These are phyloP conservation scores for Pythium dissotocum DNA, from an alignment of 352 stramenopile species.

Conservation along the genomic window DNA sequence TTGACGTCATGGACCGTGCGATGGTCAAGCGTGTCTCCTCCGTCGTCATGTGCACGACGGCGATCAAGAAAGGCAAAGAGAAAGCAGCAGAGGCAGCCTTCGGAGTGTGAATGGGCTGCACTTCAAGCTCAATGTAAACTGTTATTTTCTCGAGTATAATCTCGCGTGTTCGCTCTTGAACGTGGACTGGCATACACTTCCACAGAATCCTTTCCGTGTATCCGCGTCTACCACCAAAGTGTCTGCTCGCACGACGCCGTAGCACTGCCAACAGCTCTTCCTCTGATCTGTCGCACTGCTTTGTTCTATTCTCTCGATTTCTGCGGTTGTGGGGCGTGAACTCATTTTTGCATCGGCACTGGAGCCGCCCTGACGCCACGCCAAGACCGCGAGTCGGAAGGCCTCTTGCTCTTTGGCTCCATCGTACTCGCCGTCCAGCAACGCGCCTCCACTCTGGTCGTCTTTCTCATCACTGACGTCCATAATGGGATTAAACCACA, in stretches of 20 bases:
- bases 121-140: not conserved
- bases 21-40: conserved; percentile 82
- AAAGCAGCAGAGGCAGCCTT: not conserved
- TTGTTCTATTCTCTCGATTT: conserved; percentile 51
- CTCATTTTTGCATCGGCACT: not conserved
- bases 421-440: conserved; percentile 64
- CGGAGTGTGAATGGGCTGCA: not conserved
- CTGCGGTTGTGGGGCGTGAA: conserved; percentile 13
- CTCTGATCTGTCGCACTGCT: conserved; percentile 39
- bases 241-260: conserved; percentile 49
- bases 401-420: conserved; percentile 69
- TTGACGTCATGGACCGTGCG: conserved; percentile 76
- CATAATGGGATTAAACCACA: conserved; percentile 64
- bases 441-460: conserved; percentile 33
- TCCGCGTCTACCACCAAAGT: conserved; percentile 41
- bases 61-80: conserved; percentile 49
- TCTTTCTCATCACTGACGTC: not conserved
- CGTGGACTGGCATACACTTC: conserved; percentile 31
- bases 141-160: conserved; percentile 39
- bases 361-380: conserved; percentile 48
- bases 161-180: conserved; percentile 60
- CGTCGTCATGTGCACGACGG: conserved; percentile 60
- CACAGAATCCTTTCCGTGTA: conserved; percentile 62
- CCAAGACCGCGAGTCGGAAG: conserved; percentile 58
- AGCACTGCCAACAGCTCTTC: conserved; percentile 86